phyloP scores from a whole-genome alignment of 192 early-diverging fungal species.

The Phycomyces nitens region DNA sequence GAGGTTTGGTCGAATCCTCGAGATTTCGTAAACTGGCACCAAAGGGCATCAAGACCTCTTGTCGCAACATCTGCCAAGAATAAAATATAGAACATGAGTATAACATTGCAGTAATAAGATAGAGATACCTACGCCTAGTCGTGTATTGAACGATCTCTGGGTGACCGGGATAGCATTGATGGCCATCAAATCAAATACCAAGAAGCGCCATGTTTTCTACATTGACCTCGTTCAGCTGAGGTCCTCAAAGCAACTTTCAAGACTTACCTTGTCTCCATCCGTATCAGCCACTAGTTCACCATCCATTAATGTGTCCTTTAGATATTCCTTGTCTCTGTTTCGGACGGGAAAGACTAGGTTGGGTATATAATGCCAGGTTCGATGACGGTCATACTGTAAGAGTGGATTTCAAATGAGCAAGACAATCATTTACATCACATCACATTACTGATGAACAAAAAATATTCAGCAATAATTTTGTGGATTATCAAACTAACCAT shows the following conservation, averaged over 20 bases:
- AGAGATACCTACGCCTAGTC: conserved; percentile 57
- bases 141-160: conserved; percentile 55
- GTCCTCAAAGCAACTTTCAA: neutral
- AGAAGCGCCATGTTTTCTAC: conserved; percentile 48
- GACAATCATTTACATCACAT: too few species aligned
- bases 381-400: conserved; percentile 67
- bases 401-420: conserved; percentile 5
- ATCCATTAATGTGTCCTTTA: conserved; percentile 71
- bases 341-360: conserved; percentile 53
- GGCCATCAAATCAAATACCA: conserved; percentile 64
- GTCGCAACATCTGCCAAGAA: conserved; percentile 51
- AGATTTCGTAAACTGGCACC: conserved; percentile 38
- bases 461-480: too few species aligned
- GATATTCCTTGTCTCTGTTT: conserved; percentile 43
- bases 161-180: conserved; percentile 56
- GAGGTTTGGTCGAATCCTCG: conserved; percentile 41
- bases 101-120: neutral
- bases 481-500: conserved; percentile 47
- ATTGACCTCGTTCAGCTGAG: neutral
- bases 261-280: conserved; percentile 45
- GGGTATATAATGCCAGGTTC: conserved; percentile 58
- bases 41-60: conserved; percentile 61
- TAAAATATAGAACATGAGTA: neutral
- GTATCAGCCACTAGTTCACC: conserved; percentile 70
- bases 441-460: too few species aligned